These are phyloP conservation scores for Talaromyces islandicus DNA, from an alignment of 2,329 filamentous ascomycete genomes.

Conservation along the genomic window DNA sequence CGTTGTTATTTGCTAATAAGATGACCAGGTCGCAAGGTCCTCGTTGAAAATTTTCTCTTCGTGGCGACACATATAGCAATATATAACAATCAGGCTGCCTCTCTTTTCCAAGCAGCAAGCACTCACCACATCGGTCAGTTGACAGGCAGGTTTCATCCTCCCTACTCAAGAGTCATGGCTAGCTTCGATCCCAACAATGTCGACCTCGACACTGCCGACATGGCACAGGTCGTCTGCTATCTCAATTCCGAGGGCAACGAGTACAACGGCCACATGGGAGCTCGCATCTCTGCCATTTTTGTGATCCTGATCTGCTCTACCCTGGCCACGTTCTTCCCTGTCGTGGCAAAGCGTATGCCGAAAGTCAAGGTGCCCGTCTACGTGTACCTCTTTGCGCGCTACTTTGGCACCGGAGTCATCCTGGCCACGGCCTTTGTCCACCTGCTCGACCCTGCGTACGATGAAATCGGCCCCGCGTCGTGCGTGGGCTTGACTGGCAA, in stretches of 20 bases:
- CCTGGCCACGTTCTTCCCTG: conserved; percentile 40
- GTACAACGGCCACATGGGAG: conserved; percentile 47
- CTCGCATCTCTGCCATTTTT: conserved; percentile 39
- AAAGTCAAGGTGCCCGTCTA: conserved; percentile 35
- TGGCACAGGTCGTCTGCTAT: conserved; percentile 46
- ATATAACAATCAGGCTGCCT: background rate
- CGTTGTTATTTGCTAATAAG: background rate
- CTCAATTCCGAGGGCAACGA: conserved; percentile 43
- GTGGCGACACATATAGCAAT: background rate
- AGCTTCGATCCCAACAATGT: conserved; percentile 37
- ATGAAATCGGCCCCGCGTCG: conserved; percentile 40
- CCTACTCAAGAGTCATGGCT: background rate
- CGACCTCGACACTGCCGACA: conserved; percentile 39
- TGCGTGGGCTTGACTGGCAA: conserved; percentile 50
- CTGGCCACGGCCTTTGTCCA: conserved; percentile 45
- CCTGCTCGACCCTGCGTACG: conserved; percentile 41
- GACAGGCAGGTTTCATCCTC: background rate
- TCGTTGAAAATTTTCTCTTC: background rate
- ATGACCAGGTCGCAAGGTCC: background rate
- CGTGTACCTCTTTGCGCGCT: conserved; percentile 43
- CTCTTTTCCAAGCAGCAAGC: background rate
- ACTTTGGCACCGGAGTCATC: conserved; percentile 45
- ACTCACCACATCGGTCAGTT: background rate
- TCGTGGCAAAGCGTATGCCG: conserved; percentile 36
- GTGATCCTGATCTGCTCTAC: conserved; percentile 40